Evolutionary conservation across 768 basidiomycete genomes (phyloP).

Genomic region (Chalciporus piperatus): DNA sequence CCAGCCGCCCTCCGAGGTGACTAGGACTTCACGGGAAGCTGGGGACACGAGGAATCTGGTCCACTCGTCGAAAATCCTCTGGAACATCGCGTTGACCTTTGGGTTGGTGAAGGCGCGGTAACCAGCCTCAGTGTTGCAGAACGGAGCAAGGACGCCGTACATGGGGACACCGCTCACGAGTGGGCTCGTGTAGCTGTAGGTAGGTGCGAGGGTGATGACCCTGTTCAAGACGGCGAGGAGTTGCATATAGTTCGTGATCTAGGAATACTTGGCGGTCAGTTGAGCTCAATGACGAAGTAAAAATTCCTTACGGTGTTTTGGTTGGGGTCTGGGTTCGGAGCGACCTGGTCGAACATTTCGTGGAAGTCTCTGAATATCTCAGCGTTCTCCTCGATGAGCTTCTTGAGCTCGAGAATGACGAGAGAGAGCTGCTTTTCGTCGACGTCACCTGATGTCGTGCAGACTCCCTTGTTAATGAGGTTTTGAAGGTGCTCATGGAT

Average conservation of each 20-base stretch:
- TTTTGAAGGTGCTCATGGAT: conserved; percentile 27
- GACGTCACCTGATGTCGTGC: conserved; percentile 2
- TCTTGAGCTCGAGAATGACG: conserved; percentile 20
- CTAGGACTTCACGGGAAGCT: too few relatives aligned
- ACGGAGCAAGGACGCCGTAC: conserved; percentile 21
- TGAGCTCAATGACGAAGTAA: not conserved
- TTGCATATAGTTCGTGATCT: conserved; percentile 9
- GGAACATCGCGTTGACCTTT: too few relatives aligned
- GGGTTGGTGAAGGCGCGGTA: conserved; percentile 32
- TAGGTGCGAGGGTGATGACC: conserved; percentile 15
- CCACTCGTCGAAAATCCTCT: too few relatives aligned
- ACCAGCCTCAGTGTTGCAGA: conserved; percentile 22
- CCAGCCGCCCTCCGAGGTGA: too few relatives aligned
- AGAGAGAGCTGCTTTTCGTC: conserved; percentile 10
- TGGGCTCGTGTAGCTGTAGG: conserved; percentile 16
- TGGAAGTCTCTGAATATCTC: conserved; percentile 22
- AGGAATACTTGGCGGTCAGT: not conserved
- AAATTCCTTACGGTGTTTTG: conserved; percentile 7
- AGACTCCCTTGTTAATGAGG: conserved; percentile 19
- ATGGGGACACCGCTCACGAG: conserved; percentile 24
- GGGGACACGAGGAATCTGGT: too few relatives aligned
- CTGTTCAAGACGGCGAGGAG: conserved; percentile 27
- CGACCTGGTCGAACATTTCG: conserved; percentile 23
- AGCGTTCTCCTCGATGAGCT: conserved; percentile 21
- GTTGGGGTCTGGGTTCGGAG: not conserved